Conservation (phyloP, 139 green algal species). For the Closterium sp. region DNA sequence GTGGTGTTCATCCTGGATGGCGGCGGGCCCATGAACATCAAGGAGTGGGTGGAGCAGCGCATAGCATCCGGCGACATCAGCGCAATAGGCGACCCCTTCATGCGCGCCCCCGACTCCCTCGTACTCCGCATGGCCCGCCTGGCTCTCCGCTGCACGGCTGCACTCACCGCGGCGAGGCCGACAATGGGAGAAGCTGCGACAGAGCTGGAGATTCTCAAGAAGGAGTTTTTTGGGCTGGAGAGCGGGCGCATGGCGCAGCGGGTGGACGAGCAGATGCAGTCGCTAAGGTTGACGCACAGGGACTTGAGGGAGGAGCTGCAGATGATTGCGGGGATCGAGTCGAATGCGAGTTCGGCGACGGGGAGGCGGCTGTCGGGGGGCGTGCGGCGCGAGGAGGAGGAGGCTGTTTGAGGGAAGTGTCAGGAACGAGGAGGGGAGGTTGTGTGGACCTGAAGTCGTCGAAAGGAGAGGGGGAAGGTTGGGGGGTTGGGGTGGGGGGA, state of each 20-base stretch:
- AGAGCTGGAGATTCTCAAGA: background rate
- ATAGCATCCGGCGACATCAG: background rate
- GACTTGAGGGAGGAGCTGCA: background rate
- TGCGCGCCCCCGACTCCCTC: background rate
- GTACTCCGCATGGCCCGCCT: background rate
- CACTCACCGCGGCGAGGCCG: background rate
- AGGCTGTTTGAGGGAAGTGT: background rate
- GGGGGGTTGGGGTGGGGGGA: too few relatives aligned
- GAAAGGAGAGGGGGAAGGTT: too few relatives aligned
- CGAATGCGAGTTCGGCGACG: background rate
- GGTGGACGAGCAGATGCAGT: background rate
- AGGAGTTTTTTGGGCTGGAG: background rate
- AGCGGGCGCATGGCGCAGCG: background rate
- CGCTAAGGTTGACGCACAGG: background rate
- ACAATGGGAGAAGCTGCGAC: background rate
- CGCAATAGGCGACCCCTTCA: background rate
- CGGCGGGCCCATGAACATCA: background rate
- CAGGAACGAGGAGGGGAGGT: background rate
- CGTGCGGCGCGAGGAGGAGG: background rate
- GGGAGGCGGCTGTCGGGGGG: background rate
- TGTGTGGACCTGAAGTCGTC: background rate
- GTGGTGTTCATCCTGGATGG: background rate
- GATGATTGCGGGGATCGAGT: background rate
- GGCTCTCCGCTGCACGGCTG: background rate
- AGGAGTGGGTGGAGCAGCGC: background rate